Conservation (phyloP, 148 eudicot species). For the Spergularia bocconei region DNA sequence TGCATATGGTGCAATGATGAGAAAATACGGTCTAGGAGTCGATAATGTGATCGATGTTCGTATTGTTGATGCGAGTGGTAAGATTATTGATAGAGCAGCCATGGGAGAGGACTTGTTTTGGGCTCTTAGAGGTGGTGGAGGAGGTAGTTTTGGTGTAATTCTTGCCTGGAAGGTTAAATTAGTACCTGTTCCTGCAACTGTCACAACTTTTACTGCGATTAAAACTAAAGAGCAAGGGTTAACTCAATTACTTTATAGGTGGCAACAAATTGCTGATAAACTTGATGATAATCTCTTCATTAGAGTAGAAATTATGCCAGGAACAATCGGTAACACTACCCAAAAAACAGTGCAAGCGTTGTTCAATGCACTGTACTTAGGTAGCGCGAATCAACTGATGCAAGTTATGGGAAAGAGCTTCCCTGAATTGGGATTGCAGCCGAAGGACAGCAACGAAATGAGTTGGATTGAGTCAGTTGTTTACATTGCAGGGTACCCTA, state of each 20-base stretch:
- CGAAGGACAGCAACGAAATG: constrained; percentile 34
- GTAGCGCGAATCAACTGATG: constrained; percentile 24
- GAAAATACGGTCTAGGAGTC: constrained; percentile 46
- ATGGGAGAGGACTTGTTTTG: constrained; percentile 59
- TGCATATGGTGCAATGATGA: constrained; percentile 42
- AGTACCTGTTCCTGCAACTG: constrained; percentile 37
- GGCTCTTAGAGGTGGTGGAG: constrained; percentile 53
- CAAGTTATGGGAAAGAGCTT: constrained; percentile 23
- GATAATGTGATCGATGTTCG: constrained; percentile 49
- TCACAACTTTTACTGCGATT: constrained; percentile 34
- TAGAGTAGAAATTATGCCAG: constrained; percentile 35
- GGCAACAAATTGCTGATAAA: constrained; percentile 39
- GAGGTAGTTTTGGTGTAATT: constrained; percentile 45
- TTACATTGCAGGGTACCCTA: constrained; percentile 29
- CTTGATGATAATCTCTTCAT: constrained; percentile 36
- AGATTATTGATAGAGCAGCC: constrained; percentile 27
- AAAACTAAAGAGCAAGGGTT: constrained; percentile 31
- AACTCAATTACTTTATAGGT: constrained; percentile 29
- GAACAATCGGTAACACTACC: constrained; percentile 16
- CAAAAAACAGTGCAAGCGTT: constrained; percentile 31
- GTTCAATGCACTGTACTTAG: constrained; percentile 40
- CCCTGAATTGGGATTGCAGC: constrained; percentile 34
- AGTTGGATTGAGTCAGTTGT: constrained; percentile 44
- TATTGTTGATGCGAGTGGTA: constrained; percentile 34
- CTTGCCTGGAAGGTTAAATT: constrained; percentile 51